Percentiles rank a stretch among this genome's conserved stretches.
phyloP scores from a whole-genome alignment of 306 rosid species.

The Trifolium fragiferum region DNA sequence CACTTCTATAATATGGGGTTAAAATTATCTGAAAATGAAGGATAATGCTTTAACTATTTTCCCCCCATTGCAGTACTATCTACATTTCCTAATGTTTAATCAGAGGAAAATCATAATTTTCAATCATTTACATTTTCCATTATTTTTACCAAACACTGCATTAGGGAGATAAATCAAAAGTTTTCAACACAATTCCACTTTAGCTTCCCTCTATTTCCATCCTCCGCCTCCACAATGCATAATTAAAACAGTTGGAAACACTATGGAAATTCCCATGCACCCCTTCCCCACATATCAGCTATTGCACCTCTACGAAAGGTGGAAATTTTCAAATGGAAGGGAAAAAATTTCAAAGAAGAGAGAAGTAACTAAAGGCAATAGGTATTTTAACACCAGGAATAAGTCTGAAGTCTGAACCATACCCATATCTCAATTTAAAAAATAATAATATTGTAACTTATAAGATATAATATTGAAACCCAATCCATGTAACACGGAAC shows the following conservation, averaged over 20 bases:
- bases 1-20: not conserved
- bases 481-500: conserved; percentile 15
- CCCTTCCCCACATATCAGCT: not conserved
- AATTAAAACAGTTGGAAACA: not conserved
- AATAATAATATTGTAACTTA: not conserved
- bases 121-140: not conserved
- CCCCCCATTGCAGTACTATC: not conserved
- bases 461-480: not conserved
- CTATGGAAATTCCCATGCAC: not conserved
- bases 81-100: not conserved
- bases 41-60: too few relatives aligned
- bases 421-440: not conserved
- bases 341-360: not conserved
- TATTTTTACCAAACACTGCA: not conserved
- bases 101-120: not conserved
- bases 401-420: not conserved
- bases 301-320: not conserved
- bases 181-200: not conserved
- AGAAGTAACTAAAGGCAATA: not conserved
- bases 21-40: too few relatives aligned
- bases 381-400: not conserved
- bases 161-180: not conserved
- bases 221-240: not conserved
- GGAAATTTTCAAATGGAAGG: not conserved
- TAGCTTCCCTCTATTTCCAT: not conserved